Base-by-base conservation (phyloP, 2,329 filamentous ascomycete species). In the Penicillium sp. region DNA sequence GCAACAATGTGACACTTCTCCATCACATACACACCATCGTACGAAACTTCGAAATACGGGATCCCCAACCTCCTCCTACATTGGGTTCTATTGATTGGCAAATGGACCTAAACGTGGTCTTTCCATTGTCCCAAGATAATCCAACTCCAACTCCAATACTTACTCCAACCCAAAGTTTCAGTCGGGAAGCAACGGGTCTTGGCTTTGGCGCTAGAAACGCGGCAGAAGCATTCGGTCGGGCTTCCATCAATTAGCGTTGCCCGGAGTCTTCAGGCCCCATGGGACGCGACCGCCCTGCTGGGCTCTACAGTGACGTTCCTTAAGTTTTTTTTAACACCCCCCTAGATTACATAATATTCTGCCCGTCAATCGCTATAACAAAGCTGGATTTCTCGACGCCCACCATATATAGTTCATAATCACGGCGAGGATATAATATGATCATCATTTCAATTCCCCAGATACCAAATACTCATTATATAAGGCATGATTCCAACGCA, bases 131-230 rank as follows among this genome's bases (percentile, higher is more conserved):
- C n/a, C 47, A 12, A 30, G 37, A 33, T 12, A 33, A 10, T 33
- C 12, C 30, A 33, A 1, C 6, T 7, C 28, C 5, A 1, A 33
- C 30, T 12, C 30, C 30, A 33, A 37, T 15, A 37, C 30, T 33
- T 9, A 12, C 12, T 15, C 35, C 37, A 30, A 42, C 42, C 60
- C 60, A 61, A 61, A 57, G 57, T 65, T 65, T 63, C 62, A 60
- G 59, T 65, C 60, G 61, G 62, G 66, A 62, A 28, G 53, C 60
- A 65, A 63, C 37, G 60, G 61, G 60, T 70, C 72, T 73, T 74
- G 67, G 72, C 68, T 68, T 71, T 50, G 65, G 62, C 72, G 70
- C 73, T 74, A 75, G 71, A 74, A 74, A 65, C 62, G 67, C 68
- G 65, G 65, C 63, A 73, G 71, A 75, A 75, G 70, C 65, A 67